Conservation (phyloP, 2,329 filamentous ascomycete genomes). For the Fusarium sp. region DNA sequence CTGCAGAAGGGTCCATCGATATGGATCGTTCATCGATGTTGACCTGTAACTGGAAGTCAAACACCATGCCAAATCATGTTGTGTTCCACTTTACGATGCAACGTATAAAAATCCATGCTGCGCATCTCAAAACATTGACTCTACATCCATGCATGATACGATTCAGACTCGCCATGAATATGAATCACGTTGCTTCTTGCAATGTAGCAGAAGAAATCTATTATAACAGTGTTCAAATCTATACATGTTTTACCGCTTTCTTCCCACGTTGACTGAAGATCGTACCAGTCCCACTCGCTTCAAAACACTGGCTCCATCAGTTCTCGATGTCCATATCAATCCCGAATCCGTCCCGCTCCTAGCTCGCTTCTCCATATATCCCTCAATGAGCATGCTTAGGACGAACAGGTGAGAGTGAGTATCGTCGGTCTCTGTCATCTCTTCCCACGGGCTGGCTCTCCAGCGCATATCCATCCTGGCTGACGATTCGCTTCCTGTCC, state of each 20-base stretch:
- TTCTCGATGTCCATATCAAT: background rate
- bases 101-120: conserved; percentile 3
- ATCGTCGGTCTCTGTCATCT: conserved; percentile 11
- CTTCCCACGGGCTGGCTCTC: conserved; percentile 30
- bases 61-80: background rate
- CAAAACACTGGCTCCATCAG: background rate
- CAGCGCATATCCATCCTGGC: conserved; percentile 41
- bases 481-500: conserved; percentile 35
- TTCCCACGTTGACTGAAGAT: background rate
- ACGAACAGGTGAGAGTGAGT: conserved; percentile 21
- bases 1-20: background rate
- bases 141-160: background rate
- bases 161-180: background rate
- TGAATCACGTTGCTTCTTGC: background rate
- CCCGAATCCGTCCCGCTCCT: background rate
- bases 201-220: conserved; percentile 13
- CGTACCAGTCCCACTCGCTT: conserved; percentile 8
- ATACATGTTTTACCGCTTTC: background rate
- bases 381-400: conserved; percentile 2
- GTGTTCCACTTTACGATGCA: conserved; percentile 1
- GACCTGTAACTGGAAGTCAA: background rate
- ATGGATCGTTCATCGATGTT: conserved; percentile 5
- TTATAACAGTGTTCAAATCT: background rate
- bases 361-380: background rate
- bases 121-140: conserved; percentile 9